Percentiles rank a stretch among this genome's conserved stretches.
phyloP scores from a whole-genome alignment of 306 rosid species.

The Sphenostylis stenocarpa region DNA sequence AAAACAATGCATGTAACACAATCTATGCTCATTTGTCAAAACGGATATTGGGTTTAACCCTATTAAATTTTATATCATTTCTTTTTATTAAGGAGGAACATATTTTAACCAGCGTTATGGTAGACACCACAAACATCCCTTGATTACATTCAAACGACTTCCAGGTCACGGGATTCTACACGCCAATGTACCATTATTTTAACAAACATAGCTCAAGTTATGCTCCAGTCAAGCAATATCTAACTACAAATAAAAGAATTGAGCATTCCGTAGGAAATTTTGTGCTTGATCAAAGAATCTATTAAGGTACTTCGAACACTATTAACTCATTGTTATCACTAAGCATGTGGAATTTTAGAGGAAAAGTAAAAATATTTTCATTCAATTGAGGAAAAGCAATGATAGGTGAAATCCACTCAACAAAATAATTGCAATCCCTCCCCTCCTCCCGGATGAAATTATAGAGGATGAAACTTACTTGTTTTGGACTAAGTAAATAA shows the following conservation, averaged over 20 bases:
- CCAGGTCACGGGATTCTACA: background rate
- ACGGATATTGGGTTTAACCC: too few species aligned
- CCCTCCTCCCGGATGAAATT: background rate
- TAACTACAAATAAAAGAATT: background rate
- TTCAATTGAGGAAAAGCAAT: background rate
- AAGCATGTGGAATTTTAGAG: background rate
- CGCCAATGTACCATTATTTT: background rate
- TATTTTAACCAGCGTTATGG: background rate
- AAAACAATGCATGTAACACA: background rate
- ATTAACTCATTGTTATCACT: slow-evolving; percentile 27
- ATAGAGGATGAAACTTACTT: background rate
- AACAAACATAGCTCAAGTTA: background rate
- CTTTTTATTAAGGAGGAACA: background rate
- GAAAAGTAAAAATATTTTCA: background rate
- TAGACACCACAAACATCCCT: background rate
- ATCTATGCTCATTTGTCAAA: background rate
- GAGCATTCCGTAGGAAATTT: background rate
- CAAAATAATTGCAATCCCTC: too few species aligned
- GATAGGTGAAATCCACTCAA: background rate
- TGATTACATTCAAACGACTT: background rate
- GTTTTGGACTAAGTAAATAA: background rate
- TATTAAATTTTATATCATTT: too few species aligned
- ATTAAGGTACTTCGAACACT: background rate
- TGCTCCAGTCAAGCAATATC: background rate
- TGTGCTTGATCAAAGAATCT: background rate